Conservation (phyloP, 2,329 filamentous ascomycete species). For the Teratosphaeria gauchensis region DNA sequence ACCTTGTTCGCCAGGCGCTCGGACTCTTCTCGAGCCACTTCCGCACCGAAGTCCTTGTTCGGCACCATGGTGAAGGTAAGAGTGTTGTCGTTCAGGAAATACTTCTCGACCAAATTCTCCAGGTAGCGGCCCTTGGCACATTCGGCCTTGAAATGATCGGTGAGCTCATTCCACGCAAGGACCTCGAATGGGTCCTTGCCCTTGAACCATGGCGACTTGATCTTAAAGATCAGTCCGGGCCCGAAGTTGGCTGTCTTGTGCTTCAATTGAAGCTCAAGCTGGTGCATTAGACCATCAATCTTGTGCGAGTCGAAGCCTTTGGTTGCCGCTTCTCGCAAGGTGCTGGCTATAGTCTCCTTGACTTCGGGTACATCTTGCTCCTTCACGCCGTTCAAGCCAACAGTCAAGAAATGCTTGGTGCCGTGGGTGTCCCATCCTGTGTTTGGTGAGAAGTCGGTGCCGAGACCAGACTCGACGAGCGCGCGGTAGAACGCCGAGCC, state of each 20-base stretch:
- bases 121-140: slow-evolving; percentile 71
- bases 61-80: slow-evolving; percentile 93
- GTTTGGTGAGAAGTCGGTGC: slow-evolving; percentile 90
- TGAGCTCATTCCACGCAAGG: slow-evolving; percentile 82
- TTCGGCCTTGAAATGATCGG: slow-evolving; percentile 68
- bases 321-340: slow-evolving; percentile 58
- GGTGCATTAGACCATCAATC: slow-evolving; percentile 87
- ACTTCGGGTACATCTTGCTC: slow-evolving; percentile 69
- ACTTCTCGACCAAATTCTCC: slow-evolving; percentile 77
- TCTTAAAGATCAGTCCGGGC: slow-evolving; percentile 76
- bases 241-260: slow-evolving; percentile 96
- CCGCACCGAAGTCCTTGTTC: slow-evolving; percentile 61
- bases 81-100: slow-evolving; percentile 76
- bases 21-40: slow-evolving; percentile 68
- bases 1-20: slow-evolving; percentile 67
- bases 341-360: slow-evolving; percentile 61
- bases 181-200: slow-evolving; percentile 87
- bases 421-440: slow-evolving; percentile 77
- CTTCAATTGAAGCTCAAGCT: slow-evolving; percentile 84
- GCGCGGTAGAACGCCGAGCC: slow-evolving; percentile 86
- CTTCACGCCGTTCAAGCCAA: slow-evolving; percentile 83
- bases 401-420: slow-evolving; percentile 72
- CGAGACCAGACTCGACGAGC: slow-evolving; percentile 79
- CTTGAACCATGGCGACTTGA: slow-evolving; percentile 92
- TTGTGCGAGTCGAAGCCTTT: slow-evolving; percentile 83